Percentiles rank a stretch among this genome's conserved stretches.
These are phyloP conservation scores for Calendula officinalis DNA, from an alignment of 129 eudicot genomes.

Conservation along the genomic window DNA sequence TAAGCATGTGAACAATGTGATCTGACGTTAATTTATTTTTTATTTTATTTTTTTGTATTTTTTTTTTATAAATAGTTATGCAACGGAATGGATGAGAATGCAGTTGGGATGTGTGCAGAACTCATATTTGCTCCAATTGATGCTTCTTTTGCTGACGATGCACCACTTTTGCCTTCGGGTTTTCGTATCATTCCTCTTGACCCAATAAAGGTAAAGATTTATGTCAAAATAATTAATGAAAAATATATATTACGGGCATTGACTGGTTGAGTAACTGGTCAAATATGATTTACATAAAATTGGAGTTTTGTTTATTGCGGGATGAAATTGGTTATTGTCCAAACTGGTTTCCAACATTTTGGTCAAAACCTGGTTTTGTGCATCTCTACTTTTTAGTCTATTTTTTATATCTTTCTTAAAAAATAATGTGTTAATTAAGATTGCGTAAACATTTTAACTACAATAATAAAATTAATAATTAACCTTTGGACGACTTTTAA, in stretches of 20 bases:
- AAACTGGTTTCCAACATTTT: too few relatives aligned
- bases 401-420: neutral
- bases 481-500: too few relatives aligned
- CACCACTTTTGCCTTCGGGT: constrained; percentile 96
- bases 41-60: neutral
- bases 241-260: too few relatives aligned
- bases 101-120: constrained; percentile 81
- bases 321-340: too few relatives aligned
- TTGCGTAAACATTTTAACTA: neutral
- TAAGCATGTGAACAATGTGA: neutral
- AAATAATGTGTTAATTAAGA: neutral
- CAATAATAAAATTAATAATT: too few relatives aligned
- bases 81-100: constrained; percentile 96
- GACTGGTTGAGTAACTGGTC: too few relatives aligned
- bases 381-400: too few relatives aligned
- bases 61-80: constrained; percentile 53
- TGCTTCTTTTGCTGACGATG: constrained; percentile 90
- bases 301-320: too few relatives aligned
- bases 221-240: too few relatives aligned
- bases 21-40: neutral
- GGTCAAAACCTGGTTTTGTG: too few relatives aligned
- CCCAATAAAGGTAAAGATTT: constrained; percentile 55
- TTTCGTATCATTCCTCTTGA: constrained; percentile 92
- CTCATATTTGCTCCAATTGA: constrained; percentile 97
- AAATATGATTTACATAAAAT: too few relatives aligned